These are phyloP conservation scores for Stemphylium beticola DNA, from an alignment of 2,329 filamentous ascomycete genomes.

Conservation along the genomic window DNA sequence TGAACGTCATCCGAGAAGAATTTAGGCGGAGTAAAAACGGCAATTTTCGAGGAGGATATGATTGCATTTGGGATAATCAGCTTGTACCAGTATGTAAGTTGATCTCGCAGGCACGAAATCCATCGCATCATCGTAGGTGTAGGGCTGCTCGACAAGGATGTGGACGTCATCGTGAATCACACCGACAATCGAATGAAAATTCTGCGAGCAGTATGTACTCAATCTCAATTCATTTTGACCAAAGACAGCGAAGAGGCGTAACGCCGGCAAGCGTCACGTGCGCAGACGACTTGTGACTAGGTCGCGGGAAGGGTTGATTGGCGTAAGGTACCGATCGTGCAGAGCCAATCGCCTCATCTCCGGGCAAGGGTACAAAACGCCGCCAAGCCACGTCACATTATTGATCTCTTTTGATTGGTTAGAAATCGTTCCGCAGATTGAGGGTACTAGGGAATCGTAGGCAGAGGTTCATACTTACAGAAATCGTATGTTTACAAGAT, in stretches of 20 bases:
- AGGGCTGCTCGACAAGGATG: too few relatives aligned
- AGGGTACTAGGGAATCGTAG: conserved; percentile 11
- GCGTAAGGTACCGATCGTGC: conserved; percentile 11
- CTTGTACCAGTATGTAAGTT: too few relatives aligned
- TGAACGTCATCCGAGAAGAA: too few relatives aligned
- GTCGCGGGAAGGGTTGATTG: conserved; percentile 29
- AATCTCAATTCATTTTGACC: too few relatives aligned
- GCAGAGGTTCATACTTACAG: conserved; percentile 18
- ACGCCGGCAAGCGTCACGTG: conserved; percentile 26
- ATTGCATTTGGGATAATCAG: too few relatives aligned
- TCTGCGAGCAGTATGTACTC: too few relatives aligned
- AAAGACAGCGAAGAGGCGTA: conserved; percentile 8
- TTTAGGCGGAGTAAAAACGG: too few relatives aligned
- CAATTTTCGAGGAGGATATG: too few relatives aligned
- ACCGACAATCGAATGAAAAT: too few relatives aligned
- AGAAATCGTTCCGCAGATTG: conserved; percentile 7
- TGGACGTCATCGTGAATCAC: too few relatives aligned
- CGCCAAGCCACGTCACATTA: conserved; percentile 20
- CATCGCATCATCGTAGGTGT: too few relatives aligned
- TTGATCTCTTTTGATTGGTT: conserved; percentile 21
- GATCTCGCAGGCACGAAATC: too few relatives aligned
- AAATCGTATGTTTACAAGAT: neutral
- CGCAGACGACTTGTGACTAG: conserved; percentile 15
- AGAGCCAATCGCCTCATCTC: conserved; percentile 33
- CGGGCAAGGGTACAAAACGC: conserved; percentile 13